Percentiles rank a stretch among this genome's conserved stretches.
phyloP scores from a whole-genome alignment of 2,329 filamentous ascomycete species.

The Fusarium mundagurra region DNA sequence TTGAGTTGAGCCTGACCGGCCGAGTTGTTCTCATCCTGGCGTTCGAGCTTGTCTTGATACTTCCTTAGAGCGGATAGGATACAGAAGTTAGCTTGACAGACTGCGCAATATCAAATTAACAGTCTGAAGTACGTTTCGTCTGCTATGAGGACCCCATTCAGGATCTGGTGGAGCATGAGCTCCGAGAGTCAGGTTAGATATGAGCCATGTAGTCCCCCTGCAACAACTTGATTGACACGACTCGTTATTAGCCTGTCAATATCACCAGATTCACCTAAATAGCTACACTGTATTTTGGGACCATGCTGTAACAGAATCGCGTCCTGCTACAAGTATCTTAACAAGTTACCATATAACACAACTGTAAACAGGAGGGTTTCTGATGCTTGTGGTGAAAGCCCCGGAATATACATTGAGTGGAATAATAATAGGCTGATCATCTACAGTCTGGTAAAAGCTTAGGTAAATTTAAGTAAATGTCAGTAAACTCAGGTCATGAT shows the following conservation, averaged over 20 bases:
- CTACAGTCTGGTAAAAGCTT: neutral
- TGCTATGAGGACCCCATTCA: neutral
- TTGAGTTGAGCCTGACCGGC: neutral
- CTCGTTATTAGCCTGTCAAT: neutral
- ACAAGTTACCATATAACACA: neutral
- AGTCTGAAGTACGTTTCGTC: neutral
- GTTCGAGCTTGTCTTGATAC: neutral
- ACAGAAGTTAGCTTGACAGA: neutral
- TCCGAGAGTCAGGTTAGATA: neutral
- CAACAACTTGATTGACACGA: neutral
- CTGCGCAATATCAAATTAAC: neutral
- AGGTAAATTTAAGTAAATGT: neutral
- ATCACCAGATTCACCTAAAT: too few relatives aligned
- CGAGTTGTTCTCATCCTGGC: neutral
- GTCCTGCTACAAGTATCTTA: neutral
- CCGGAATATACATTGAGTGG: neutral
- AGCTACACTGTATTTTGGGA: neutral
- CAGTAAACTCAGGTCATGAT: neutral
- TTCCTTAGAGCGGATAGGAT: neutral
- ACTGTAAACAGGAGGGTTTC: neutral
- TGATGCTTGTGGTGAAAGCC: neutral
- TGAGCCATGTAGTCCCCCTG: neutral
- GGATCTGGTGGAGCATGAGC: neutral
- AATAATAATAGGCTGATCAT: neutral
- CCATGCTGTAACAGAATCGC: neutral